phyloP scores from a whole-genome alignment of 345 rosid genomes.

The Aquilaria sinensis region DNA sequence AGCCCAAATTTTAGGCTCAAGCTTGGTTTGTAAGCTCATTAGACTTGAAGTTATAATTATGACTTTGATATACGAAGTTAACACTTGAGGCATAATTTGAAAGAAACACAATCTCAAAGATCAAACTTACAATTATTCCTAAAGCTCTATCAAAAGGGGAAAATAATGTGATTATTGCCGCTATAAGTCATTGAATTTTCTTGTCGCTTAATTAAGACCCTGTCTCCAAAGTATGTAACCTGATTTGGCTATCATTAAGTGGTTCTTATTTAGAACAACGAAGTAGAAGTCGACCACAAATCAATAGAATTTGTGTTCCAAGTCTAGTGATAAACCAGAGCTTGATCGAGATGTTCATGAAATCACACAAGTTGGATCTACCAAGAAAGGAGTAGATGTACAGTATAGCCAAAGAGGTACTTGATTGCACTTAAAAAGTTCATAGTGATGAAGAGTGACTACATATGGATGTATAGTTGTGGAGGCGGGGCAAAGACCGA shows the following conservation, averaged over 20 bases:
- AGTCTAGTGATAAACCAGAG: constrained; percentile 49
- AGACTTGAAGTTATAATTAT: too few species aligned
- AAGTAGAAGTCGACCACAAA: constrained; percentile 44
- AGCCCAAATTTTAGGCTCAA: too few species aligned
- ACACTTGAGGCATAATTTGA: too few species aligned
- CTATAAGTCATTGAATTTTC: too few species aligned
- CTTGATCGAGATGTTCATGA: constrained; percentile 45
- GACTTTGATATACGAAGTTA: too few species aligned
- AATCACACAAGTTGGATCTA: constrained; percentile 56
- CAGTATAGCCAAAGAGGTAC: constrained; percentile 61
- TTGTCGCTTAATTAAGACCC: too few species aligned
- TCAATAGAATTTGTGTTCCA: constrained; percentile 50
- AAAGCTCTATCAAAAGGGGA: too few species aligned
- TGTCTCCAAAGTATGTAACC: too few species aligned
- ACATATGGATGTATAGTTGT: constrained; percentile 53
- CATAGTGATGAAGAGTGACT: constrained; percentile 50
- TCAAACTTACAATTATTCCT: too few species aligned
- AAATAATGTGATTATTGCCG: too few species aligned
- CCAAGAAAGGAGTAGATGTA: constrained; percentile 53
- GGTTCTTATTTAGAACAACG: constrained; percentile 45
- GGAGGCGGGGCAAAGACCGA: constrained; percentile 39
- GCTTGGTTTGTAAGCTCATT: too few species aligned
- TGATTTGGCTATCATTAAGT: constrained; percentile 40
- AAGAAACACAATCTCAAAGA: too few species aligned
- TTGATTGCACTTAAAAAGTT: constrained; percentile 64